Percentiles rank a stretch among this genome's conserved stretches.
These are phyloP conservation scores for Nepenthes alata DNA, from an alignment of 179 eudicot species.

Conservation along the genomic window DNA sequence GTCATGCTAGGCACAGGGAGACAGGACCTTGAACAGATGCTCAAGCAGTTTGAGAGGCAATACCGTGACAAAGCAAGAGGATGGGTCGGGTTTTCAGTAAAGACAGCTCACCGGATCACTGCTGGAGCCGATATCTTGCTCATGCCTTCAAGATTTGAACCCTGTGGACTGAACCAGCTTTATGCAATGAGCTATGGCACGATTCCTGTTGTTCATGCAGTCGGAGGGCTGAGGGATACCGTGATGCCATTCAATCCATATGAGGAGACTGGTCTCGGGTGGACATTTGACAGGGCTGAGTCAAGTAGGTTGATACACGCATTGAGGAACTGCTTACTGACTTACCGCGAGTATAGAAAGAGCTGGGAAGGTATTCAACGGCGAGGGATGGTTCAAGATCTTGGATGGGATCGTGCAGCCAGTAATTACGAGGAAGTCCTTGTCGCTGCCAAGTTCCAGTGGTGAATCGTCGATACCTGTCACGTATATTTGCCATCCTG, in stretches of 20 bases:
- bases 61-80: constrained; percentile 55
- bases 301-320: constrained; percentile 48
- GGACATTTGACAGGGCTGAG: constrained; percentile 77
- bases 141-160: constrained; percentile 97
- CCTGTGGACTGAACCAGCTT: constrained; percentile 91
- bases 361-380: constrained; percentile 85
- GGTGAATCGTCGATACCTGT: constrained; percentile 24
- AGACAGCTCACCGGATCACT: constrained; percentile 75
- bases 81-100: constrained; percentile 90
- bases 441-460: constrained; percentile 81
- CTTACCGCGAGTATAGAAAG: constrained; percentile 51
- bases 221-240: constrained; percentile 85
- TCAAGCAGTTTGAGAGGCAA: constrained; percentile 54
- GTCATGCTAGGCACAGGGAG: constrained; percentile 78
- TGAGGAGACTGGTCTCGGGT: constrained; percentile 61
- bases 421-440: constrained; percentile 69
- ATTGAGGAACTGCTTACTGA: constrained; percentile 66
- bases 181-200: constrained; percentile 95
- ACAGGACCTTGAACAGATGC: constrained; percentile 67
- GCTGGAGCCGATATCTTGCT: constrained; percentile 91
- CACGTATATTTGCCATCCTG: no score
- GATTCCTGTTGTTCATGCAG: constrained; percentile 85
- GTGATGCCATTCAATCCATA: constrained; percentile 79
- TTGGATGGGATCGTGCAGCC: constrained; percentile 89
- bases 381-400: constrained; percentile 73